Evolutionary conservation across 495 filamentous ascomycete species (phyloP), one percentile per base, ranked within the genome.

Genomic region (Hypoxylon trugodes): DNA sequence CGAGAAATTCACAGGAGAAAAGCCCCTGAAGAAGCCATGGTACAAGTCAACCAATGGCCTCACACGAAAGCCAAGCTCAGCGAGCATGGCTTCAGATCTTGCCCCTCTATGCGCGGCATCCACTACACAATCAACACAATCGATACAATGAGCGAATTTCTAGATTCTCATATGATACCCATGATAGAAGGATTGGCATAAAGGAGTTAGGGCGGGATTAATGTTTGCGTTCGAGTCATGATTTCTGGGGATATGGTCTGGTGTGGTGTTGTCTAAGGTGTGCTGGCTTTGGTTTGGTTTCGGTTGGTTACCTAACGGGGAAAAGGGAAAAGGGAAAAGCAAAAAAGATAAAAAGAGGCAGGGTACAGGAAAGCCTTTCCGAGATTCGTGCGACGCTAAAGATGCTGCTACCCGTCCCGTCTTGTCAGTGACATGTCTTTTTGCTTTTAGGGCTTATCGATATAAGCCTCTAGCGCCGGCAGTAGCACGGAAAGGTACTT

Each of bases 41-140:
- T 57, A 68, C 49, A 63, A 67, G 56, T 56, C 40, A 55, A 43
- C 40, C 37, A 32, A 28, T 35, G 19, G 32, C n/a, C 45, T 67
- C 22, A 8, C 40, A 4, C 51, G 33, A 0, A 61, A 61, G 40
- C 52, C 51, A 47, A 67, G 64, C 49, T 19, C 16, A 21, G 33
- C 45, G 4, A 66, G 66, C 33, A 55, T 69, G 15, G 66, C 62
- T 9, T 68, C 69, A 28, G 66, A 72, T 16, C n/a, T 68, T 8
- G 59, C 32, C 9, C 69, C 69, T 6, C 32, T 72, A 8, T 62
- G 60, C 30, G 18, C 58, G n/a, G n/a, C 51, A 28, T 19, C 59
- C 18, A 61, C 55, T 10, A 36, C 26, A 25, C 13, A 49, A 15
- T 22, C 40, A 2, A 33, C 50, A 19, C 43, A 43, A 28, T 60